Base-by-base conservation (phyloP, 176 grass and related monocot genomes). In the Aegilops umbellulata region DNA sequence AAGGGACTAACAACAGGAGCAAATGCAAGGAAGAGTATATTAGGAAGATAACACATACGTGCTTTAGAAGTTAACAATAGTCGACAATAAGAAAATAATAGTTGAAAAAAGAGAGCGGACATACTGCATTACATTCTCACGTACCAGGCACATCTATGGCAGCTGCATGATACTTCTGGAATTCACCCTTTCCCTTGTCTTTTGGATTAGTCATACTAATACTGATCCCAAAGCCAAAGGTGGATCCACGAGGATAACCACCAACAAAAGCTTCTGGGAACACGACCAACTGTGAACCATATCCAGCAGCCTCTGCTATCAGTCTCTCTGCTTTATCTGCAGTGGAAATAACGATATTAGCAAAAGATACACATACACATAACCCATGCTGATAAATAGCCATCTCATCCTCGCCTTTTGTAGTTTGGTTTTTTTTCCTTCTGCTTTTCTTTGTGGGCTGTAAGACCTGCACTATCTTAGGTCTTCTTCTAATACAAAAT, bases 191-290 rank as follows among this genome's bases (percentile, higher is more conserved):
- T 29, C 95, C 93, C 81, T 92, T 92, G 19, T 83, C 89, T 17
- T 94, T 90, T 77, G 86, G 91, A 74, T 83, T 92, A 63, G 60
- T 36, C 4, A 94, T 74, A 27, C 86, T 69, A 66, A 95, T 82
- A 41, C 42, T 77, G 53, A 91, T 68, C 14, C 89, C 89, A 47
- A 80, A 90, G 16, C 96, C 96, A 58, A 95, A 98, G 46, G 93
- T 95, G 73, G 93, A 94, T 29, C 96, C 93, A 68, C 92, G 88
- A 57, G 96, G 96, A 88, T 98, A 98, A 12, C 96, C 93, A 8
- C 96, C 96, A 32, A 98, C 70, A 70, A 95, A 98, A 29, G 92
- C 96, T 91, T 98, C 96, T 0, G 93, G 96, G 68, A 98, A 98
- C 36, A 98, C 96, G 20, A 98, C 92, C 74, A 98, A 55, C 82